These are phyloP conservation scores for Fusarium sp. DNA, from an alignment of 2,329 filamentous ascomycete genomes.

Conservation along the genomic window DNA sequence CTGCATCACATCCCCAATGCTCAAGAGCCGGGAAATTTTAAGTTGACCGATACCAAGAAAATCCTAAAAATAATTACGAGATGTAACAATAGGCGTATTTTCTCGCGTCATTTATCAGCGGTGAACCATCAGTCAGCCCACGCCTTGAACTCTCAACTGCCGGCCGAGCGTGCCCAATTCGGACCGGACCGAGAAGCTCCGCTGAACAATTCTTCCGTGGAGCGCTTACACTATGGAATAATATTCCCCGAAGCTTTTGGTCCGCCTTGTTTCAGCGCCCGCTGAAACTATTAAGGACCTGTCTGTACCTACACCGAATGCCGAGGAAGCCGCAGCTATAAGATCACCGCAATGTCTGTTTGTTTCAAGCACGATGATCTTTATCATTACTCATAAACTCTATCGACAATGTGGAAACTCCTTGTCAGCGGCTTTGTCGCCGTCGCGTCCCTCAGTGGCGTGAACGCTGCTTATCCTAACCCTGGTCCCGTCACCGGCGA, in stretches of 20 bases:
- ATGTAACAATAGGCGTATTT: background rate
- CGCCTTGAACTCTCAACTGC: background rate
- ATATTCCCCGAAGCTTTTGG: background rate
- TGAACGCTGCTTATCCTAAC: conserved; percentile 8
- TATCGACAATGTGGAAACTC: conserved; percentile 28
- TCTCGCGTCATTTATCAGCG: background rate
- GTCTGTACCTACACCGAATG: background rate
- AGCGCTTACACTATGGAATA: conserved; percentile 12
- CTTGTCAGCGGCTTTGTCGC: conserved; percentile 39
- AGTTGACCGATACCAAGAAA: background rate
- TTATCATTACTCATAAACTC: background rate
- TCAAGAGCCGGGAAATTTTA: background rate
- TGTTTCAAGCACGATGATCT: background rate
- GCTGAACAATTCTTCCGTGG: conserved; percentile 27
- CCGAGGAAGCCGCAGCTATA: conserved; percentile 1
- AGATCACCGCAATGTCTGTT: background rate
- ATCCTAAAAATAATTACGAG: background rate
- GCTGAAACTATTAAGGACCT: conserved; percentile 29
- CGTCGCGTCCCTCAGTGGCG: conserved; percentile 21
- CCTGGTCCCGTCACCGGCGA: conserved; percentile 43
- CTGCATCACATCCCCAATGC: background rate
- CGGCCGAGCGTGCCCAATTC: background rate
- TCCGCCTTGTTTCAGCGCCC: background rate
- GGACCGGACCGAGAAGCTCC: conserved; percentile 15
- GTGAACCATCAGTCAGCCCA: background rate